phyloP scores from a whole-genome alignment of 306 rosid genomes.

The Vigna hirtella region DNA sequence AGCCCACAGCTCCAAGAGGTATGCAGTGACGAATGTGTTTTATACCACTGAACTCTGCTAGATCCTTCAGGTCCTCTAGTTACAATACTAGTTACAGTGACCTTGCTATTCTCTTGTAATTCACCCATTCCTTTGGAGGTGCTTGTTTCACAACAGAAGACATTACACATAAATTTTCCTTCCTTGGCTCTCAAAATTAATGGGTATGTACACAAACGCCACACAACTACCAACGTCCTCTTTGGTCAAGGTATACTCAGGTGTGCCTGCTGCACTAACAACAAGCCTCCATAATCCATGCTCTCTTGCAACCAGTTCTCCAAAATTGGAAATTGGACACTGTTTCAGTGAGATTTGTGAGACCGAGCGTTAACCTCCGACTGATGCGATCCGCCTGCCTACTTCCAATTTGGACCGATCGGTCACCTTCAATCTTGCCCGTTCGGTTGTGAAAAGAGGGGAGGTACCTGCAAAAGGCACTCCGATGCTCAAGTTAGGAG shows the following conservation, averaged over 20 bases:
- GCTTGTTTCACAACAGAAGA: slow-evolving; percentile 85
- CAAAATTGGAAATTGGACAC: too few species aligned
- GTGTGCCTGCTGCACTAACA: slow-evolving; percentile 74
- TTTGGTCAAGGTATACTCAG: slow-evolving; percentile 83
- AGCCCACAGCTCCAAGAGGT: slow-evolving; percentile 97
- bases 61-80: slow-evolving; percentile 95
- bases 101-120: slow-evolving; percentile 81
- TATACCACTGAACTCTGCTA: slow-evolving; percentile 98
- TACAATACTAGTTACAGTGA: slow-evolving; percentile 79
- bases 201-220: slow-evolving; percentile 83
- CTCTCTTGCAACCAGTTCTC: too few species aligned
- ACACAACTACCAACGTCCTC: slow-evolving; percentile 83
- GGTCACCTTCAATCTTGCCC: too few species aligned
- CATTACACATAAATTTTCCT: slow-evolving; percentile 67
- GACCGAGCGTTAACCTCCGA: too few species aligned
- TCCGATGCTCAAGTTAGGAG: too few species aligned
- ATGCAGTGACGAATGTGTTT: slow-evolving; percentile 77
- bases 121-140: slow-evolving; percentile 95
- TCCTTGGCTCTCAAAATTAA: slow-evolving; percentile 95
- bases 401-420: too few species aligned
- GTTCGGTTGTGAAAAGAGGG: too few species aligned
- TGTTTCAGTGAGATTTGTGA: too few species aligned
- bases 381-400: too few species aligned
- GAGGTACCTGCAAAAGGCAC: too few species aligned
- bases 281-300: slow-evolving; percentile 46